Conservation (phyloP, 495 filamentous ascomycete genomes). For the Penicillium parvum region DNA sequence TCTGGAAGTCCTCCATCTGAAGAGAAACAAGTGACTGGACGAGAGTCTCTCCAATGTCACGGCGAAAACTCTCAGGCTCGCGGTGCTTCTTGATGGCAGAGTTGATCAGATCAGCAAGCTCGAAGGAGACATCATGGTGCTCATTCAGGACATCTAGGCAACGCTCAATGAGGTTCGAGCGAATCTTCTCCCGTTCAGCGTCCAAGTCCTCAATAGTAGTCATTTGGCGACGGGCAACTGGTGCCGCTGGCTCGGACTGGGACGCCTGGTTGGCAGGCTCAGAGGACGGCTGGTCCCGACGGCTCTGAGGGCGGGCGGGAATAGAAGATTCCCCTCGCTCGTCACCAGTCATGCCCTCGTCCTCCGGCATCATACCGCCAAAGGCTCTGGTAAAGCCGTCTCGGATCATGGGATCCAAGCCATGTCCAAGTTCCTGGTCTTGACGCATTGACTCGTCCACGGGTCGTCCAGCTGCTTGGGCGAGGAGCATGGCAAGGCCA, state of each 20-base stretch:
- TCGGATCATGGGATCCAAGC: conserved; percentile 27
- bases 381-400: conserved; percentile 35
- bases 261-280: conserved; percentile 16
- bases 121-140: conserved; percentile 85
- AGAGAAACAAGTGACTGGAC: conserved; percentile 86
- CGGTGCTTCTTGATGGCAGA: conserved; percentile 66
- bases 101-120: conserved; percentile 80
- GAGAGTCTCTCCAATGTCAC: conserved; percentile 76
- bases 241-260: conserved; percentile 10
- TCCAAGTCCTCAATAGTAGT: conserved; percentile 81
- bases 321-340: conserved; percentile 23
- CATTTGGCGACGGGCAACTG: conserved; percentile 30
- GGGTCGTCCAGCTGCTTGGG: conserved; percentile 29
- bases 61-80: conserved; percentile 58
- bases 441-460: conserved; percentile 20
- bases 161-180: conserved; percentile 77
- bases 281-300: conserved; percentile 13
- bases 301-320: conserved; percentile 2
- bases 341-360: conserved; percentile 23
- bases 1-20: conserved; percentile 62
- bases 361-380: conserved; percentile 33
- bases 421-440: conserved; percentile 17
- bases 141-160: conserved; percentile 85
- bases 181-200: conserved; percentile 64
- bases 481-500: conserved; percentile 38